A percentile compares a stretch with the other conserved stretches of the same genome.
These are phyloP conservation scores for Plasmodium coatneyi DNA, from an alignment of 169 alveolate genomes.

Conservation along the genomic window DNA sequence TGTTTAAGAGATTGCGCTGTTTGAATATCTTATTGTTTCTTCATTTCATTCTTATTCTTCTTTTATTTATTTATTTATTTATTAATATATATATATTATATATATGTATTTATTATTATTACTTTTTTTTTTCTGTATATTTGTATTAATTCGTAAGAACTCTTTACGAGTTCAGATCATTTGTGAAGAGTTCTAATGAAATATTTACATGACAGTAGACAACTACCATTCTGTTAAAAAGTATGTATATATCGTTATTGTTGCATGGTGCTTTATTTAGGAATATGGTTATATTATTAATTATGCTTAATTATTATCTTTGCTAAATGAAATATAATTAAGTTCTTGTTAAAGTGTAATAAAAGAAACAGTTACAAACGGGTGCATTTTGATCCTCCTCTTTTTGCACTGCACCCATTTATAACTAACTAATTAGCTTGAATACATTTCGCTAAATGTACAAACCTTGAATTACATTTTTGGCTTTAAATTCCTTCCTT, in stretches of 20 bases:
- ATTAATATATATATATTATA: not conserved
- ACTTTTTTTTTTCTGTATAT: not conserved
- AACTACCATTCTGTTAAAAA: not conserved
- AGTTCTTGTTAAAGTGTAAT: not conserved
- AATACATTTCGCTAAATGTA: not conserved
- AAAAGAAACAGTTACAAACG: not conserved
- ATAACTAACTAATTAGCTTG: not conserved
- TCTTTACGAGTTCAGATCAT: not conserved
- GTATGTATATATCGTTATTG: not conserved
- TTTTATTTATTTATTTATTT: not conserved
- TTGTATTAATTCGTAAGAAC: not conserved
- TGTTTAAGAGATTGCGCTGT: not conserved
- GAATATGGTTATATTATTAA: not conserved
- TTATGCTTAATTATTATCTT: not conserved
- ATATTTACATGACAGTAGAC: not conserved
- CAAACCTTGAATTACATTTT: not conserved
- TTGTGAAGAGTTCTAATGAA: not conserved
- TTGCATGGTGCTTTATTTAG: not conserved
- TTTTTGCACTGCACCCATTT: not conserved
- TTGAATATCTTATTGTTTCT: not conserved
- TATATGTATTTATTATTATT: not conserved
- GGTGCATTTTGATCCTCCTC: not conserved
- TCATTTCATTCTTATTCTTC: not conserved
- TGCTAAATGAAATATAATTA: not conserved
- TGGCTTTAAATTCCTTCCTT: not conserved